Percentiles rank a stretch among this genome's conserved stretches.
Evolutionary conservation across 768 basidiomycete species (phyloP).

Genomic region (Tubosaeta sp.): DNA sequence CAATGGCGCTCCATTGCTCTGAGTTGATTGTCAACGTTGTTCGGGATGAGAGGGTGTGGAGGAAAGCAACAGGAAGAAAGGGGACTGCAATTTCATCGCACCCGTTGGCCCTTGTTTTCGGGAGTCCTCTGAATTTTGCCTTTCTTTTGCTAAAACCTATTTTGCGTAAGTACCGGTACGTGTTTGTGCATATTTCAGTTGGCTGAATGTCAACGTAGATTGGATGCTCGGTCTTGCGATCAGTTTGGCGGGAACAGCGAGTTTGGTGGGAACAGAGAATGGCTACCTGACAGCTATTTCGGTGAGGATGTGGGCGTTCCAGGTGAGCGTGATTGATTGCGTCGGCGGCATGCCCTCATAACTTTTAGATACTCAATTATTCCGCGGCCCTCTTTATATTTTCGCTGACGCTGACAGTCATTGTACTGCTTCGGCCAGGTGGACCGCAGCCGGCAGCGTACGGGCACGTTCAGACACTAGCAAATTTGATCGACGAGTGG

Average conservation of each 20-base stretch:
- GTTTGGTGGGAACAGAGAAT: conserved; percentile 5
- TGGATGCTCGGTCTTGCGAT: conserved; percentile 33
- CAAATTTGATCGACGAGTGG: conserved; percentile 34
- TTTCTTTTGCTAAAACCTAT: conserved; percentile 24
- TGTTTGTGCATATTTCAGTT: too few species aligned
- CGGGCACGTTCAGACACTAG: conserved; percentile 32
- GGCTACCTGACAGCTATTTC: conserved; percentile 11
- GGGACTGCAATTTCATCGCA: conserved; percentile 15
- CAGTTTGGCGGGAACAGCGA: conserved; percentile 9
- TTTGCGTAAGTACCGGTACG: conserved; percentile 18
- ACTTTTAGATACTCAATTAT: conserved; percentile 26
- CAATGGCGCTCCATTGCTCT: conserved; percentile 25
- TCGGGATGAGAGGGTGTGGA: conserved; percentile 27
- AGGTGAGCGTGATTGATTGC: conserved; percentile 10
- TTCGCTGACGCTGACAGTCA: conserved; percentile 12
- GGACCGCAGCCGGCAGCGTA: conserved; percentile 31
- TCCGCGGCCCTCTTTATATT: conserved; percentile 16
- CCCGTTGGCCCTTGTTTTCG: conserved; percentile 22
- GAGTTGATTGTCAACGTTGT: conserved; percentile 28
- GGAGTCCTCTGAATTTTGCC: conserved; percentile 8
- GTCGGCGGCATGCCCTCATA: not conserved
- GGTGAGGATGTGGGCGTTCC: conserved; percentile 25
- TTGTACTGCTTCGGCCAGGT: conserved; percentile 12
- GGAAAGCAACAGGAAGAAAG: conserved; percentile 13
- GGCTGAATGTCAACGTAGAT: conserved; percentile 12